Evolutionary conservation across 345 rosid genomes (phyloP).

Genomic region (Dimocarpus longan): DNA sequence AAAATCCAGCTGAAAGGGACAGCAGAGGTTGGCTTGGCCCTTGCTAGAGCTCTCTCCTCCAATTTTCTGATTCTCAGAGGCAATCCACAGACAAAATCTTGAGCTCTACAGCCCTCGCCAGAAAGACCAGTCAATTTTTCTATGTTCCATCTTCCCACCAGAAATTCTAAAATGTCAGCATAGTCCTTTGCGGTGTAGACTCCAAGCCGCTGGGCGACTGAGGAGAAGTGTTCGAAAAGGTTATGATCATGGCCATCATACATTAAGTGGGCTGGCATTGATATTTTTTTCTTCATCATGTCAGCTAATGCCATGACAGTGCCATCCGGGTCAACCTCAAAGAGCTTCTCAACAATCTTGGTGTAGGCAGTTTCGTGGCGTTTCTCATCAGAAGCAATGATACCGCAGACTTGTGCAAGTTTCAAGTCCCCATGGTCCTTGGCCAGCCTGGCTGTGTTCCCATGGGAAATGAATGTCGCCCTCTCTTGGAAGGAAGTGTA

Average conservation of each 20-base stretch:
- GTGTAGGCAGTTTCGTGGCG: conserved; percentile 78
- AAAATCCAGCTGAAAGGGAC: conserved; percentile 68
- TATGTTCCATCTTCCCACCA: conserved; percentile 64
- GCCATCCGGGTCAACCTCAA: conserved; percentile 63
- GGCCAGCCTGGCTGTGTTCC: conserved; percentile 70
- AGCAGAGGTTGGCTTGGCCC: conserved; percentile 49
- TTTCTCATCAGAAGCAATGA: conserved; percentile 70
- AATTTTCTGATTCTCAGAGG: conserved; percentile 58
- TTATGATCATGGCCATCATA: conserved; percentile 64
- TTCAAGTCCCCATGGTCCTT: conserved; percentile 61
- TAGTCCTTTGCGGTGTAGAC: conserved; percentile 69
- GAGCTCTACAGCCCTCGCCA: conserved; percentile 57
- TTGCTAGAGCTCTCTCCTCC: conserved; percentile 65
- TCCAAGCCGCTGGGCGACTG: conserved; percentile 65
- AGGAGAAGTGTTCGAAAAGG: conserved; percentile 65
- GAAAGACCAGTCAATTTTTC: conserved; percentile 57
- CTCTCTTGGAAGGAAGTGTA: conserved; percentile 83
- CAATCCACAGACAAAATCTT: conserved; percentile 55
- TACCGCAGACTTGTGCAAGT: conserved; percentile 72
- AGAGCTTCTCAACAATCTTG: conserved; percentile 68
- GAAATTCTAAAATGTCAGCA: conserved; percentile 69
- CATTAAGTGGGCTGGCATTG: conserved; percentile 71
- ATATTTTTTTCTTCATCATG: conserved; percentile 62
- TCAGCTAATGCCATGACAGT: conserved; percentile 63
- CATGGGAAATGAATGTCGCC: conserved; percentile 77